Evolutionary conservation across 73 alveolate species (phyloP), one percentile per base, ranked within the genome.

Genomic region (Tetrahymena borealis): DNA sequence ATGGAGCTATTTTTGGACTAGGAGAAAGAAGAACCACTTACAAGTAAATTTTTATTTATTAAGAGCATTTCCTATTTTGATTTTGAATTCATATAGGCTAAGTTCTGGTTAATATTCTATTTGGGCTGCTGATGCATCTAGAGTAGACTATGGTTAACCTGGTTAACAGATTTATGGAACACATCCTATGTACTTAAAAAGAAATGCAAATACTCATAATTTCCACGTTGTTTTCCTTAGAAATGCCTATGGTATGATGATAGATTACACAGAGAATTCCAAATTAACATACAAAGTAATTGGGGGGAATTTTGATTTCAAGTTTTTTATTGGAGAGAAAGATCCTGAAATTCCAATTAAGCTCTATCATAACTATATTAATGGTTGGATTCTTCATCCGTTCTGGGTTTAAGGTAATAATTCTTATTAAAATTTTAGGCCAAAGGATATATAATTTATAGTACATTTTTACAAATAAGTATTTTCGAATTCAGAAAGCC

Each of bases 301-400:
- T 6, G 95, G 95, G 78, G 95, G 95, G 10, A 93, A 93, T 33
- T 39, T 93, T 37, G 93, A 79, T n/a, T 40, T 93, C 40, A 93
- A 93, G 9, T 93, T 93, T 37, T 85, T 93, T 39, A 8, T 93
- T 2, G 95, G 95, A 13, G 38, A 85, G n/a, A 2, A 28, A 4
- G 90, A 95, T 33, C 95, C 95, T 36, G 95, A 93, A 93, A 40
- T 28, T 18, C 78, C 91, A 8, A 85, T 93, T 18, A 39, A 93
- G 43, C 39, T 90, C 32, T 93, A 93, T 93, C 95, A 93, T 37
- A 20, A 92, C 38, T 93, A 85, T 32, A 93, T 96, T 41, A 96
- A 97, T 85, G 90, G 91, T 60, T 97, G 96, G 90, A 91, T 91
- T 38, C 93, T 96, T 38, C 98, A 96, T 94, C 98, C 98, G 15